phyloP scores from a whole-genome alignment of 2,329 filamentous ascomycete species.

The Fusarium nisikadoi region DNA sequence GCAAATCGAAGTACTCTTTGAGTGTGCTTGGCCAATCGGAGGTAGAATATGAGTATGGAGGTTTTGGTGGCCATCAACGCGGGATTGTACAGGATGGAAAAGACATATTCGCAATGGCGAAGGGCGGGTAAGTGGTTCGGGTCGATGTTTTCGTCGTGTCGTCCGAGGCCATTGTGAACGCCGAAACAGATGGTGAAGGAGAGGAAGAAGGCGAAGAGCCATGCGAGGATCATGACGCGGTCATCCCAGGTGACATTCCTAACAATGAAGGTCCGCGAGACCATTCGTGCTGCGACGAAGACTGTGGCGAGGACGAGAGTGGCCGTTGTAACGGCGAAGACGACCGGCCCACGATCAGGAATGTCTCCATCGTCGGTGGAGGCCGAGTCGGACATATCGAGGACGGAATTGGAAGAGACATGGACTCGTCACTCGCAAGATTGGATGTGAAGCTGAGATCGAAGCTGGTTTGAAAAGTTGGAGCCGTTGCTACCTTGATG shows the following conservation, averaged over 20 bases:
- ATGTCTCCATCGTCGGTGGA: conserved; percentile 45
- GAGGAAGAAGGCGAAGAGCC: conserved; percentile 76
- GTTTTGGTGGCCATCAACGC: conserved; percentile 92
- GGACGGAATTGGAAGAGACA: conserved; percentile 34
- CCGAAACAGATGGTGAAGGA: conserved; percentile 74
- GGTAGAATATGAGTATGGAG: conserved; percentile 91
- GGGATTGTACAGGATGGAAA: conserved; percentile 79
- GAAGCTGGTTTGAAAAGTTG: conserved; percentile 28
- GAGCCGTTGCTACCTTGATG: conserved; percentile 23
- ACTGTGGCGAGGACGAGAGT: conserved; percentile 76
- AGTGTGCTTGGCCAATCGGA: conserved; percentile 81
- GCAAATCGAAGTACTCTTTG: conserved; percentile 80
- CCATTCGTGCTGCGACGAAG: conserved; percentile 79
- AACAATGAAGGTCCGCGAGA: conserved; percentile 79
- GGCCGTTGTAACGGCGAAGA: conserved; percentile 76
- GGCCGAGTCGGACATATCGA: conserved; percentile 44
- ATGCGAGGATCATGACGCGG: conserved; percentile 82
- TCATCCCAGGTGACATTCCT: conserved; percentile 80
- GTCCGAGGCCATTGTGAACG: conserved; percentile 73
- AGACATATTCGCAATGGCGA: conserved; percentile 70
- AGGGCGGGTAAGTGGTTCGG: conserved; percentile 60
- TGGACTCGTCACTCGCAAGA: conserved; percentile 37
- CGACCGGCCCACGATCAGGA: conserved; percentile 66
- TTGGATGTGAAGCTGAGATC: conserved; percentile 14
- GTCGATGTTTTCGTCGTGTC: conserved; percentile 70